Evolutionary conservation across 2,329 filamentous ascomycete species (phyloP).

Genomic region (Exophiala bonariae): DNA sequence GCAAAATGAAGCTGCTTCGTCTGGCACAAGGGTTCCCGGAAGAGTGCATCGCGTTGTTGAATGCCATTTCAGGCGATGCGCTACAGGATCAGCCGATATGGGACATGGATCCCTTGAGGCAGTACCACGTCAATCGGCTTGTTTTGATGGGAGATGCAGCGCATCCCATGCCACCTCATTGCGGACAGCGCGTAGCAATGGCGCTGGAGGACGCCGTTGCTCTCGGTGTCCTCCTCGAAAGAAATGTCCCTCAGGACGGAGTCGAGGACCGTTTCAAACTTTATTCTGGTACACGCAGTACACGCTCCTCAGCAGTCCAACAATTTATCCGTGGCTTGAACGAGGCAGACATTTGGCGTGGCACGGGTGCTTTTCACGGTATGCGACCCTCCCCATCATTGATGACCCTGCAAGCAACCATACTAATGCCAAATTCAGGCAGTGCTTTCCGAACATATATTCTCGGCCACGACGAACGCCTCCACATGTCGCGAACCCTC

Average conservation of each 20-base stretch:
- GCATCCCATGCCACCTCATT: constrained; percentile 24
- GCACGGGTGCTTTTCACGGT: constrained; percentile 8
- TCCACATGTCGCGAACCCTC: constrained; percentile 52
- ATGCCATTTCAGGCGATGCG: constrained; percentile 3
- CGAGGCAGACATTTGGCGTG: constrained; percentile 9
- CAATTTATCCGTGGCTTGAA: constrained; percentile 50
- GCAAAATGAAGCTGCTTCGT: constrained; percentile 13
- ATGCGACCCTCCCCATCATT: neutral
- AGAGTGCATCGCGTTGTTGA: constrained; percentile 11
- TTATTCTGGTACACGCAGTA: constrained; percentile 59
- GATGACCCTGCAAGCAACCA: neutral
- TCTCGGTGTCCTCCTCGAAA: constrained; percentile 56
- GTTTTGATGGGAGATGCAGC: constrained; percentile 42
- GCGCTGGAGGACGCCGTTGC: constrained; percentile 42
- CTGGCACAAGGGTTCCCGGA: constrained; percentile 7
- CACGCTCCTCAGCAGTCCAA: constrained; percentile 59
- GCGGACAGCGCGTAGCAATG: constrained; percentile 22
- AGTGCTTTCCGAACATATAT: constrained; percentile 53
- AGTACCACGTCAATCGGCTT: constrained; percentile 56
- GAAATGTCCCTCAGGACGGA: constrained; percentile 44
- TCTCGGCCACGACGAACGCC: constrained; percentile 59
- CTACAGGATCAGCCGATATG: constrained; percentile 46
- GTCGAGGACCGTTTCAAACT: constrained; percentile 58
- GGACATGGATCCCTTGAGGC: constrained; percentile 61
- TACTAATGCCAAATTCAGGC: constrained; percentile 40